These are phyloP conservation scores for Eucalyptus erythrocorys DNA, from an alignment of 345 rosid genomes.

Conservation along the genomic window DNA sequence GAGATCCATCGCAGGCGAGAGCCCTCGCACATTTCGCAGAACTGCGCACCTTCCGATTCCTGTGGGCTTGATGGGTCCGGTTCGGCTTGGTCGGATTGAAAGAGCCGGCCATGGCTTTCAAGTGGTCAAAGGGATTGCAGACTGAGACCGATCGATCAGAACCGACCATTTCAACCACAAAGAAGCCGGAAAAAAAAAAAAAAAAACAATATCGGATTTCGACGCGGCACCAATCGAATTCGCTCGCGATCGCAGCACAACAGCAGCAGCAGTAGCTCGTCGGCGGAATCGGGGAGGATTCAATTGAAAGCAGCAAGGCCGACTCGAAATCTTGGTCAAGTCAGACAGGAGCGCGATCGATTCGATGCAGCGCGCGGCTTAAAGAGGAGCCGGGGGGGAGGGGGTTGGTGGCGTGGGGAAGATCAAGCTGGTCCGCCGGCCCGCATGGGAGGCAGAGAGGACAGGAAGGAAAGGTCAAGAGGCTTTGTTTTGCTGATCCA, in stretches of 20 bases:
- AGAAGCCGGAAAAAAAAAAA: neutral
- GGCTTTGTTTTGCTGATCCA: neutral
- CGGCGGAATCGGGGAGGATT: neutral
- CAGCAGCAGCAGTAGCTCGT: neutral
- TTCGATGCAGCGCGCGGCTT: neutral
- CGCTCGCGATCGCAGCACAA: neutral
- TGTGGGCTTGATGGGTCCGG: neutral
- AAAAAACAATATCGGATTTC: neutral
- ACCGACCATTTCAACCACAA: neutral
- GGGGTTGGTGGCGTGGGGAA: neutral
- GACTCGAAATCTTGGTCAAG: neutral
- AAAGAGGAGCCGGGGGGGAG: neutral
- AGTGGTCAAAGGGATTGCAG: constrained; percentile 1
- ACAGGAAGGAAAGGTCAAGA: neutral
- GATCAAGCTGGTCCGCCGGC: neutral
- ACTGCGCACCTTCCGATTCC: neutral
- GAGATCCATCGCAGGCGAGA: neutral
- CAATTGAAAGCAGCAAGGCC: neutral
- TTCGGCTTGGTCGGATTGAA: neutral
- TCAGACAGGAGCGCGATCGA: neutral
- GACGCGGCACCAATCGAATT: neutral
- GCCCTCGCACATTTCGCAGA: neutral
- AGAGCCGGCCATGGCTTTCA: neutral
- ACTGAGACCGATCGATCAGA: neutral
- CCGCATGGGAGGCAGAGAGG: neutral